Conservation (phyloP, 768 basidiomycete species). For the Podaxis rugospora region DNA sequence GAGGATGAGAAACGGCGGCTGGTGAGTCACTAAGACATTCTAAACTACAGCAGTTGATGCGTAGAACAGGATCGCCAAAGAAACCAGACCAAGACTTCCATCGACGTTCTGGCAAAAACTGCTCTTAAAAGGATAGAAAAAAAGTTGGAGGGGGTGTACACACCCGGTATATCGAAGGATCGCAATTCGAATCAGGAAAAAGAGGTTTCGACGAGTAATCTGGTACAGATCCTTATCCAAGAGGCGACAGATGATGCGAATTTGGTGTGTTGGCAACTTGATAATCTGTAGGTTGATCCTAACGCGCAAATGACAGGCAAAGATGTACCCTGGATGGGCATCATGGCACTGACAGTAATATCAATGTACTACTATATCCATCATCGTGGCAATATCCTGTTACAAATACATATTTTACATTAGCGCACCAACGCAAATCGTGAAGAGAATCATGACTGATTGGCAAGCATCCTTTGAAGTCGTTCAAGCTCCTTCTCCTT, state of each 20-base stretch:
- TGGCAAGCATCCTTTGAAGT: constrained; percentile 55
- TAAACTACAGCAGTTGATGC: not conserved
- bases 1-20: constrained; percentile 73
- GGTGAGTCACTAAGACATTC: constrained; percentile 26
- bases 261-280: constrained; percentile 35
- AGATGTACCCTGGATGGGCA: constrained; percentile 92
- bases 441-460: not conserved
- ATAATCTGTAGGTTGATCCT: not conserved
- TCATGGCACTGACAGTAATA: constrained; percentile 55
- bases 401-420: constrained; percentile 1
- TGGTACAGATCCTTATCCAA: constrained; percentile 89
- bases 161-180: constrained; percentile 41
- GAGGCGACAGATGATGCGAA: constrained; percentile 77
- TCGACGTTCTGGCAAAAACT: constrained; percentile 66
- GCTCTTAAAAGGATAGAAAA: constrained; percentile 79
- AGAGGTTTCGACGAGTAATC: constrained; percentile 70
- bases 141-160: constrained; percentile 75
- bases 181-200: constrained; percentile 33
- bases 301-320: constrained; percentile 44
- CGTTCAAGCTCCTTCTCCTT: constrained; percentile 78
- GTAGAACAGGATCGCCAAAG: constrained; percentile 39
- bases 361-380: not conserved
- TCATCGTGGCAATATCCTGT: constrained; percentile 4
- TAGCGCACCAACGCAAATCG: not conserved
- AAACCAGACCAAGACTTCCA: constrained; percentile 43